phyloP scores from a whole-genome alignment of 345 rosid genomes.

The Lepidium aucheri region DNA sequence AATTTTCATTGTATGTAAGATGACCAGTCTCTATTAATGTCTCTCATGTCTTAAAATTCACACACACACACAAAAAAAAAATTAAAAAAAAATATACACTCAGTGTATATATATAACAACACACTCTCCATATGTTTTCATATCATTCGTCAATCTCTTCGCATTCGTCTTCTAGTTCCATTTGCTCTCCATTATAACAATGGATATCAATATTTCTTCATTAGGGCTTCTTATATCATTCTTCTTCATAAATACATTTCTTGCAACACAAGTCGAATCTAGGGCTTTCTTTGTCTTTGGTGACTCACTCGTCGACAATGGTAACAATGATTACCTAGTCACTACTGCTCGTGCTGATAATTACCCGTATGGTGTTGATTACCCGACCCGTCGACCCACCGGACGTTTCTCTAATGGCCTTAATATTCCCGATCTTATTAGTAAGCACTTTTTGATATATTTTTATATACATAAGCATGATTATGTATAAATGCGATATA shows the following conservation, averaged over 20 bases:
- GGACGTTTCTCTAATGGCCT: conserved; percentile 91
- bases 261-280: conserved; percentile 33
- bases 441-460: conserved; percentile 28
- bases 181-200: background rate
- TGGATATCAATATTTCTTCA: background rate
- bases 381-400: conserved; percentile 55
- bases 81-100: background rate
- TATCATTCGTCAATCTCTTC: conserved; percentile 5
- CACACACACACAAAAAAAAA: background rate
- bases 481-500: too few relatives aligned
- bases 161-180: background rate
- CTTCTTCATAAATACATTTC: conserved; percentile 9
- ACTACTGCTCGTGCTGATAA: conserved; percentile 81
- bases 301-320: conserved; percentile 82
- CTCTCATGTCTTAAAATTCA: background rate
- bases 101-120: conserved; percentile 10
- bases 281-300: conserved; percentile 70
- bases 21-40: conserved; percentile 23
- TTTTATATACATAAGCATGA: too few relatives aligned
- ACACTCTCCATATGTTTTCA: conserved; percentile 12
- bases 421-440: conserved; percentile 74
- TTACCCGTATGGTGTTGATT: conserved; percentile 76
- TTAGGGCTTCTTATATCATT: conserved; percentile 15
- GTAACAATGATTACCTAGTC: conserved; percentile 72
- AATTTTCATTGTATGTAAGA: background rate